phyloP scores from a whole-genome alignment of 129 eudicot species.

The Calendula officinalis region DNA sequence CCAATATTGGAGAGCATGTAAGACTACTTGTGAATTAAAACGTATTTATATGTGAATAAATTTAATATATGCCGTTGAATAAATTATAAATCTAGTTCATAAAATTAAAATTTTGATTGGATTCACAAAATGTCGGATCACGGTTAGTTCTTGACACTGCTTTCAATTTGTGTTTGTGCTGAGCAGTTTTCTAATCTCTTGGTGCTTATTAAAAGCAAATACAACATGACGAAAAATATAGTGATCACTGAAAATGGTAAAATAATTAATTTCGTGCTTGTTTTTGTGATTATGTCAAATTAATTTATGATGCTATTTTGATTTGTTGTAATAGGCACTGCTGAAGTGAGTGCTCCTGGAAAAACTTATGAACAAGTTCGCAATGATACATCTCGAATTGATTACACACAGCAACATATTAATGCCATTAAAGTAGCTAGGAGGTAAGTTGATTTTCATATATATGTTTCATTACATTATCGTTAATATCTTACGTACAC shows the following conservation, averaged over 20 bases:
- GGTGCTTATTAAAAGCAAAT: background rate
- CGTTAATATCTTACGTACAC: background rate
- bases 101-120: too few relatives aligned
- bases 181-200: conserved; percentile 21
- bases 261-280: background rate
- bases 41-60: too few relatives aligned
- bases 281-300: background rate
- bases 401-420: conserved; percentile 18
- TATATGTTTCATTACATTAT: background rate
- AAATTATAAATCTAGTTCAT: too few relatives aligned
- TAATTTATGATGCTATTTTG: background rate
- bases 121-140: too few relatives aligned
- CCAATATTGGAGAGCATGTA: too few relatives aligned
- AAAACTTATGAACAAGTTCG: conserved; percentile 28
- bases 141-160: background rate
- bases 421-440: conserved; percentile 21
- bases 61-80: too few relatives aligned
- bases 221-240: background rate
- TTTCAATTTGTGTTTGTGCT: conserved; percentile 28
- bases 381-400: conserved; percentile 26
- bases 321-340: conserved; percentile 23
- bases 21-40: too few relatives aligned
- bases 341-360: background rate
- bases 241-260: conserved; percentile 35
- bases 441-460: background rate